Evolutionary conservation across 805 yeast species (phyloP).

Genomic region (Wickerhamiella musiphila): DNA sequence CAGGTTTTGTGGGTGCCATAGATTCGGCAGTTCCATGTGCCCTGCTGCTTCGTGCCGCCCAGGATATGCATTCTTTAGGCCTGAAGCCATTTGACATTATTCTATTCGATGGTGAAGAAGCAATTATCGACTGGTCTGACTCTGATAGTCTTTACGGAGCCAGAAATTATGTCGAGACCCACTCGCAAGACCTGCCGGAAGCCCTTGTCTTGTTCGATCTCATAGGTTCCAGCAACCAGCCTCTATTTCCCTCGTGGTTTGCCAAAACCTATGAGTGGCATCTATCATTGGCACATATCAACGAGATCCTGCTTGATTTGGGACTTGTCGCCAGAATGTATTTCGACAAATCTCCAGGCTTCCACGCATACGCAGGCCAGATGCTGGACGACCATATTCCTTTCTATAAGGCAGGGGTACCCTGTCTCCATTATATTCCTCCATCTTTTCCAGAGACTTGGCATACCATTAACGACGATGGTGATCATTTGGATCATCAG

Average conservation of each 20-base stretch:
- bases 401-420: constrained; percentile 29
- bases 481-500: constrained; percentile 24
- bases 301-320: constrained; percentile 15
- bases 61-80: constrained; percentile 18
- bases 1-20: constrained; percentile 42
- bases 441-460: constrained; percentile 32
- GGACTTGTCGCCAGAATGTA: constrained; percentile 3
- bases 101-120: constrained; percentile 49
- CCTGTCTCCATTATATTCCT: constrained; percentile 38
- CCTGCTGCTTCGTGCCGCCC: constrained; percentile 30
- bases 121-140: constrained; percentile 33
- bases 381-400: constrained; percentile 39
- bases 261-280: constrained; percentile 25
- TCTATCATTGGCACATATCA: constrained; percentile 23
- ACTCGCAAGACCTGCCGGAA: constrained; percentile 30
- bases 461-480: constrained; percentile 36
- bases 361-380: constrained; percentile 10
- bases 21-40: constrained; percentile 46
- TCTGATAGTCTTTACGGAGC: constrained; percentile 42
- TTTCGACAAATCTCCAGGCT: neutral
- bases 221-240: constrained; percentile 25
- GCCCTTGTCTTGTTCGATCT: constrained; percentile 34
- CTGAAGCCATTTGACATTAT: constrained; percentile 23
- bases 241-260: constrained; percentile 28
- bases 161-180: constrained; percentile 28